Base-by-base conservation (phyloP, 108 stramenopile species). In the Nitzschia inconspicua region DNA sequence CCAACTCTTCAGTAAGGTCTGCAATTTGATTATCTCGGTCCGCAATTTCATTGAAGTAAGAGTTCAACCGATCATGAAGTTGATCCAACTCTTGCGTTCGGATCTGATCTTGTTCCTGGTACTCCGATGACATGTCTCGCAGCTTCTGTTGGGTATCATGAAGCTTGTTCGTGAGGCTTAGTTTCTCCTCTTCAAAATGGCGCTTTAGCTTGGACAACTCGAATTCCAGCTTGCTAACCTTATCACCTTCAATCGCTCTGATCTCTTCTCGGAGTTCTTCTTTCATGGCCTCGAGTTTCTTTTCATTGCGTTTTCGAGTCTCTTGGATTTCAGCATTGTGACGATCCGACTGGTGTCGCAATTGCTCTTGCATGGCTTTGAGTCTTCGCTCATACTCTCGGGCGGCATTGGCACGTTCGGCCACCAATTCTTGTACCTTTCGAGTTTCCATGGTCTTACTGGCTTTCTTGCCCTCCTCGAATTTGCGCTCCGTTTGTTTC, bases 331-430 rank as follows among this genome's bases (percentile, higher is more conserved):
- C 75, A 10, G 57, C 52, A 26, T 71, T 63, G 25, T 80, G 79
- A 18, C 75, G 74, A 58, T 80, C 79, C 13, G 74, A 57, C 22
- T 66, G 65, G 23, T 76, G 61, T 13, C 47, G 57, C 5, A 82
- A 57, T 35, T 82, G 80, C 36, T 82, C 65, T 54, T 73, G 75
- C 65, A 77, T 57, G 27, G 57, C 50, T 47, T 66, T 62, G 26
- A 82, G 26, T 14, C 75, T 56, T 14, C 54, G 55, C 53, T 76
- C 72, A 41, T 66, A 76, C 32, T 82, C 75, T 44, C 63, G 27
- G 10, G 50, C 48, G 55, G 72, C 25, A n/a, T 69, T 63, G 30
- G 61, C 63, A n/a, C 66, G 70, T 11, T 37, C 44, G 10, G 54
- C 68, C 1, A 76, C 75, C 32, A 77, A 19, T 47, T 76, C 68